Evolutionary conservation across 2,329 filamentous ascomycete genomes (phyloP).

Genomic region (Sclerotinia subarctica): DNA sequence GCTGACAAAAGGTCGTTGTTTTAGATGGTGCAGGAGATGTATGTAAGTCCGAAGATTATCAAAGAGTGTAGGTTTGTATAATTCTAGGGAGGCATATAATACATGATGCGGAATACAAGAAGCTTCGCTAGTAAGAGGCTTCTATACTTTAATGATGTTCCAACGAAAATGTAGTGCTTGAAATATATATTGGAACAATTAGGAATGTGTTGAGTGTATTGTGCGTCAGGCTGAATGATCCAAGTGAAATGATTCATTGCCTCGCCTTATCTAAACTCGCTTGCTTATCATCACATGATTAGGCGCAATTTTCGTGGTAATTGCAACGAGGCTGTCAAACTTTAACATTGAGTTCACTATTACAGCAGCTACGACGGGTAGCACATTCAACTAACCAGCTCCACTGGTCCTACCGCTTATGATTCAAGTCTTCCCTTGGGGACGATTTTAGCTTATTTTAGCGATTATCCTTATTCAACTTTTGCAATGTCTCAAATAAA

Average conservation of each 20-base stretch:
- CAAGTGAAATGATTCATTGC: constrained; percentile 6
- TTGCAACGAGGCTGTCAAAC: constrained; percentile 16
- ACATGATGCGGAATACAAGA: constrained; percentile 9
- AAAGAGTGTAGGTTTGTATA: constrained; percentile 16
- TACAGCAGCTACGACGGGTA: constrained; percentile 22
- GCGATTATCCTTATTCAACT: constrained; percentile 8
- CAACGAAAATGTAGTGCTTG: not conserved
- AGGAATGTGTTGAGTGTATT: not conserved
- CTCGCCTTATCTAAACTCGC: constrained; percentile 17
- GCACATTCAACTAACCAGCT: constrained; percentile 13
- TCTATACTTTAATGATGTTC: not conserved
- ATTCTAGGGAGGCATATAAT: constrained; percentile 18
- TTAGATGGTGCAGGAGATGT: constrained; percentile 10
- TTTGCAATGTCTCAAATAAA: constrained; percentile 25
- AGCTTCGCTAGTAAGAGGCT: not conserved
- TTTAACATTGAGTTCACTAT: constrained; percentile 6
- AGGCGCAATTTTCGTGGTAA: constrained; percentile 15
- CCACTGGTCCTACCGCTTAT: not conserved
- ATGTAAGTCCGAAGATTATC: constrained; percentile 9
- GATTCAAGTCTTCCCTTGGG: not conserved
- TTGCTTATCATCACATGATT: constrained; percentile 19
- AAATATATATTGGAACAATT: constrained; percentile 11
- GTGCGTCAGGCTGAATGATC: constrained; percentile 15
- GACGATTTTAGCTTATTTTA: constrained; percentile 3
- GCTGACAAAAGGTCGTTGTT: constrained; percentile 21